Evolutionary conservation across 768 basidiomycete genomes (phyloP).

Genomic region (Podaxis rugospora): DNA sequence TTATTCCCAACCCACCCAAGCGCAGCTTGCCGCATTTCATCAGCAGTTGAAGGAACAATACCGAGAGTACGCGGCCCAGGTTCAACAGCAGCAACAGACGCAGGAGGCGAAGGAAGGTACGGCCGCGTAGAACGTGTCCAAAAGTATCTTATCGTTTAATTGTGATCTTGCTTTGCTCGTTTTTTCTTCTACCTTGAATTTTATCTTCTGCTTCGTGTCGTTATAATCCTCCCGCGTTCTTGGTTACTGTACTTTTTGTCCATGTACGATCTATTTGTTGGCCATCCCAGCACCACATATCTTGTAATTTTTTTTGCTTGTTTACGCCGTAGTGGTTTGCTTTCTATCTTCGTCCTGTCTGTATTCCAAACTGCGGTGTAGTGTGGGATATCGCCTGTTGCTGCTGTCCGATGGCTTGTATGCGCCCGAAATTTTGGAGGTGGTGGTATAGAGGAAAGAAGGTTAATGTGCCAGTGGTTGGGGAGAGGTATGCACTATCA

Average conservation of each 20-base stretch:
- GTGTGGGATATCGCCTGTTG: neutral
- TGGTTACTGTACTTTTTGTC: neutral
- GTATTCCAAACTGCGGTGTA: neutral
- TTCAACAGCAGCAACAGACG: constrained; percentile 11
- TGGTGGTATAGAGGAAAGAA: neutral
- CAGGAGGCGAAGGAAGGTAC: constrained; percentile 9
- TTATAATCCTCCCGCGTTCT: neutral
- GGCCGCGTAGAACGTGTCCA: constrained; percentile 1
- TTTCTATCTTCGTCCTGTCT: neutral
- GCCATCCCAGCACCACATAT: neutral
- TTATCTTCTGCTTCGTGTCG: neutral
- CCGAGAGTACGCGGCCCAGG: constrained; percentile 1
- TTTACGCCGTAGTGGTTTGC: neutral
- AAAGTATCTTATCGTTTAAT: constrained; percentile 12
- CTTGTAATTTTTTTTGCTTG: neutral
- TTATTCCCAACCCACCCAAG: neutral
- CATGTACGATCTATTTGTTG: constrained; percentile 6
- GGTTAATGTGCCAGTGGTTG: neutral
- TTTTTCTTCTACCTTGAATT: neutral
- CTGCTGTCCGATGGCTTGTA: neutral
- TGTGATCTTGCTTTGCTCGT: neutral
- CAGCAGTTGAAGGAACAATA: constrained; percentile 7
- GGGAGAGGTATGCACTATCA: neutral
- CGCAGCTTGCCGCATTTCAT: constrained; percentile 4
- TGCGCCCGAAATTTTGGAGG: neutral